These are phyloP conservation scores for Salix viminalis DNA, from an alignment of 345 rosid genomes.

Conservation along the genomic window DNA sequence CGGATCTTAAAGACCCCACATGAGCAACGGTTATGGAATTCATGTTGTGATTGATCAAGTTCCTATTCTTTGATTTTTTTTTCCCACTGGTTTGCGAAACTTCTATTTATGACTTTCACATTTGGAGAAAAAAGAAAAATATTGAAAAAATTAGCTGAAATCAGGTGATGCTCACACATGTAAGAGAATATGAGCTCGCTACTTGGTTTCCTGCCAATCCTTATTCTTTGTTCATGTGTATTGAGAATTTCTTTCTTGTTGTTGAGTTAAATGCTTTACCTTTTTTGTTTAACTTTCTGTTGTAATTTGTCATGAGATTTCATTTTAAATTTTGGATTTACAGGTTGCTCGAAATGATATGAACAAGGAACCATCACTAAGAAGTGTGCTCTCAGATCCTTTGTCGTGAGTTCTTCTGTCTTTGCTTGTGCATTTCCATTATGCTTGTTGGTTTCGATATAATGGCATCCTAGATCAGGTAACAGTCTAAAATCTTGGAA, in stretches of 20 bases:
- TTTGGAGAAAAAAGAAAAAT: background rate
- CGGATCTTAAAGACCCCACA: background rate
- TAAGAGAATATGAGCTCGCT: too few species aligned
- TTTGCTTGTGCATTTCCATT: slow-evolving; percentile 14
- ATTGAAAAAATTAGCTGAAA: background rate
- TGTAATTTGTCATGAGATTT: slow-evolving; percentile 29
- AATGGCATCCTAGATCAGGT: background rate
- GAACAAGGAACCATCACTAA: slow-evolving; percentile 78
- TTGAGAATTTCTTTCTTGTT: background rate
- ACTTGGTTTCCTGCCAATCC: too few species aligned
- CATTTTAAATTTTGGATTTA: slow-evolving; percentile 37
- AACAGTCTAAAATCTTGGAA: background rate
- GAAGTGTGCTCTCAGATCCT: slow-evolving; percentile 96
- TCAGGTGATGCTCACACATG: background rate
- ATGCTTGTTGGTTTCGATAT: slow-evolving; percentile 1
- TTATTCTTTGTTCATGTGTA: background rate
- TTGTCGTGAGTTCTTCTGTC: slow-evolving; percentile 68
- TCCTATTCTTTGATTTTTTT: background rate
- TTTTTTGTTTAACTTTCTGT: slow-evolving; percentile 8
- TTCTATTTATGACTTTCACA: background rate
- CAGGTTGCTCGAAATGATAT: slow-evolving; percentile 61
- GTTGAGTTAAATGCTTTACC: background rate
- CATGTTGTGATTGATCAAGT: background rate
- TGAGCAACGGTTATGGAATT: background rate
- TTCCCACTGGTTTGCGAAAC: background rate